A percentile compares a stretch with the other conserved stretches of the same genome.
Conservation (phyloP, 106 monocot genomes). For the Dendrobium nobile region DNA sequence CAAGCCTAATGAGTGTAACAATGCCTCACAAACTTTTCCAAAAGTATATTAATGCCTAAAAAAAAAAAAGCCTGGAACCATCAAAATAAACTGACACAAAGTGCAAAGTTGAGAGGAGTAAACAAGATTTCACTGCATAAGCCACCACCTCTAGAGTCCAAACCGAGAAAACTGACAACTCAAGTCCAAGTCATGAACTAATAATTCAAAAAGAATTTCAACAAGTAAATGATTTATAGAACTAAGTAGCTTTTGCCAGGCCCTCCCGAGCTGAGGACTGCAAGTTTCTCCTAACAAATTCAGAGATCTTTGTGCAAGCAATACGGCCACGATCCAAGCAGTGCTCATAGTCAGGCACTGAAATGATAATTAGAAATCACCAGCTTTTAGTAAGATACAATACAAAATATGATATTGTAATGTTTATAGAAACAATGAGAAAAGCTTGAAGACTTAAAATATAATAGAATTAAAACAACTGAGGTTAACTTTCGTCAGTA, state of each 20-base stretch:
- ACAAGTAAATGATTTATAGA: background rate
- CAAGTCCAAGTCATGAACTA: background rate
- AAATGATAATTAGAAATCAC: background rate
- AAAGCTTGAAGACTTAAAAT: no score
- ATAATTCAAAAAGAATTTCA: background rate
- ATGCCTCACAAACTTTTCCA: no score
- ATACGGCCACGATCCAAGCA: slow-evolving; percentile 70
- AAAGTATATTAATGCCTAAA: background rate
- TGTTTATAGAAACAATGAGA: no score
- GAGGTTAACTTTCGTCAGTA: no score
- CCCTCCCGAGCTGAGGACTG: slow-evolving; percentile 21
- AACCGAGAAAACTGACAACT: no score
- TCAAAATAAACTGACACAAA: background rate
- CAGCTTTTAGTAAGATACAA: background rate
- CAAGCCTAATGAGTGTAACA: no score
- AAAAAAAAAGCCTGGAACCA: background rate
- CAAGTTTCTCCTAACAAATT: slow-evolving; percentile 71
- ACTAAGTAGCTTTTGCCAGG: slow-evolving; percentile 8
- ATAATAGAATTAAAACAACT: no score
- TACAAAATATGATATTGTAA: background rate
- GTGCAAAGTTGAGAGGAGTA: background rate
- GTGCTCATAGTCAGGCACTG: slow-evolving; percentile 51
- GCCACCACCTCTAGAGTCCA: background rate
- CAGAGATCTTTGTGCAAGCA: slow-evolving; percentile 74
- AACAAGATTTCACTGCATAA: background rate